Evolutionary conservation across 192 early-diverging fungal genomes (phyloP).

Genomic region (Linnemannia schmuckeri): DNA sequence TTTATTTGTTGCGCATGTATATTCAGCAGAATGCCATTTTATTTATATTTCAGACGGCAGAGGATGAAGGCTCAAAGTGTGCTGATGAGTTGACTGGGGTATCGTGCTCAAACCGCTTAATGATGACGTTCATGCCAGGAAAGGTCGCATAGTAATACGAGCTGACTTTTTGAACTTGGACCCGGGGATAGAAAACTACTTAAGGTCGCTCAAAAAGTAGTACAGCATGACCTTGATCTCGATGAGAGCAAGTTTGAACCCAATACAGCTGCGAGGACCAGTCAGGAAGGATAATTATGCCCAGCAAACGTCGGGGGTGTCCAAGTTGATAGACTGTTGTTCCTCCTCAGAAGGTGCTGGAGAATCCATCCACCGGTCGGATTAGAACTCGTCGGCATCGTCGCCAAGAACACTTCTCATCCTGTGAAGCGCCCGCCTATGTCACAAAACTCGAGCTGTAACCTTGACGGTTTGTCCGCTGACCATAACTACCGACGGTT

Average conservation of each 20-base stretch:
- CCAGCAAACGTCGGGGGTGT: conserved; percentile 31
- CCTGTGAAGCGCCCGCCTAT: conserved; percentile 42
- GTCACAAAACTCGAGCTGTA: conserved; percentile 44
- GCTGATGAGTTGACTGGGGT: too few relatives aligned
- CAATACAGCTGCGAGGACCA: conserved; percentile 68
- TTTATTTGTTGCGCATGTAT: too few relatives aligned
- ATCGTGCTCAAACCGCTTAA: conserved; percentile 19
- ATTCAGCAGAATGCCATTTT: too few relatives aligned
- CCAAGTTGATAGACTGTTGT: conserved; percentile 14
- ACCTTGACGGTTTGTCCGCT: conserved; percentile 16
- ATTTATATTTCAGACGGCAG: too few relatives aligned
- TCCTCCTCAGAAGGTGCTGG: conserved; percentile 1
- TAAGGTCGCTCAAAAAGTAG: conserved; percentile 51
- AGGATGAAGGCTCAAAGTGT: too few relatives aligned
- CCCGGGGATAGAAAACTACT: conserved; percentile 55
- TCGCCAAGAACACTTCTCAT: conserved; percentile 59
- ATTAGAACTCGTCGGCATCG: conserved; percentile 64
- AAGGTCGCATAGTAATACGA: conserved; percentile 58
- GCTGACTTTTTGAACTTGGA: conserved; percentile 60
- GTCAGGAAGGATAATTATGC: conserved; percentile 61
- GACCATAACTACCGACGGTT: too few relatives aligned
- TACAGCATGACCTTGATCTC: conserved; percentile 68
- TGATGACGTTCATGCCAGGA: conserved; percentile 57
- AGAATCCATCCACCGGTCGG: conserved; percentile 64
- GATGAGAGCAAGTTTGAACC: conserved; percentile 65